Evolutionary conservation across 2,329 filamentous ascomycete species (phyloP).

Genomic region (Lachnum nothofagi): DNA sequence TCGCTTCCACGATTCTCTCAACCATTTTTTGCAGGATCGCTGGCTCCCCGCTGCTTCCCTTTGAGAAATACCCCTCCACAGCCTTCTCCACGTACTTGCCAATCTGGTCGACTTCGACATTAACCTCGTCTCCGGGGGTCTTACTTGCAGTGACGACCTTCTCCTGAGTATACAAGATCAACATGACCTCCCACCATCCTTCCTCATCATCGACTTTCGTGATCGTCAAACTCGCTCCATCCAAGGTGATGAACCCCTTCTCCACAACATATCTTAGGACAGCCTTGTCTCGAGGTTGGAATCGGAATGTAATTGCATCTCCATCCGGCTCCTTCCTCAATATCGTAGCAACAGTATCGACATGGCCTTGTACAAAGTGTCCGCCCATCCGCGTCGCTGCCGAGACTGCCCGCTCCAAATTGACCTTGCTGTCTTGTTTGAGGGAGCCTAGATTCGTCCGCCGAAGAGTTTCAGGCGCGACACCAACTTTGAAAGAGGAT

Average conservation of each 20-base stretch:
- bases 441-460: constrained; percentile 88
- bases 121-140: constrained; percentile 33
- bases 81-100: constrained; percentile 88
- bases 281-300: constrained; percentile 63
- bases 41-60: constrained; percentile 45
- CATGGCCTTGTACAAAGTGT: constrained; percentile 96
- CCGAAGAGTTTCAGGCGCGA: constrained; percentile 91
- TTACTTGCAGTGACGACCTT: constrained; percentile 57
- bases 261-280: constrained; percentile 86
- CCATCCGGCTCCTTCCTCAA: constrained; percentile 71
- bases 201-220: constrained; percentile 75
- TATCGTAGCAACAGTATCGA: constrained; percentile 82
- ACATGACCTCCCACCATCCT: constrained; percentile 92
- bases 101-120: constrained; percentile 42
- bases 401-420: constrained; percentile 89
- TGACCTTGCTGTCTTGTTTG: constrained; percentile 62
- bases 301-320: constrained; percentile 82
- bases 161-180: constrained; percentile 94
- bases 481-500: constrained; percentile 76
- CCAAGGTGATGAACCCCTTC: constrained; percentile 92
- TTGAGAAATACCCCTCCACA: constrained; percentile 71
- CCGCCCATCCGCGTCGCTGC: constrained; percentile 94
- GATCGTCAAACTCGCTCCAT: constrained; percentile 90
- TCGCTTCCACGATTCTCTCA: constrained; percentile 68
- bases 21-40: constrained; percentile 68